Percentiles rank a stretch among this genome's conserved stretches.
Conservation (phyloP, 1,139 yeast species). For the Wickerhamiella infanticola region DNA sequence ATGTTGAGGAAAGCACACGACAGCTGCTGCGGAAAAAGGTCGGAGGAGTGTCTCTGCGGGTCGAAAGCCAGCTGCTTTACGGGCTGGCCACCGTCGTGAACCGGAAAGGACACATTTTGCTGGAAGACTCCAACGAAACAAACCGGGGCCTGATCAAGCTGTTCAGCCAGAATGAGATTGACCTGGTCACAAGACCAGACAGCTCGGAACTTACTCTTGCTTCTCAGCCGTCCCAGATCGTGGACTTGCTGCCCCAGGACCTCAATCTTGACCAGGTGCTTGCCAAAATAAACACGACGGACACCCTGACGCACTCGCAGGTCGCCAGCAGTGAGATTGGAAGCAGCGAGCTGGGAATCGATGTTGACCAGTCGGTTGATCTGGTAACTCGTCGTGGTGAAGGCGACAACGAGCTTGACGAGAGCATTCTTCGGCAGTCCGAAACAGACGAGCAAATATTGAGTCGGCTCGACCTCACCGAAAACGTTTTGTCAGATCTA, state of each 20-base stretch:
- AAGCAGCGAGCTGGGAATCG: slow-evolving; percentile 15
- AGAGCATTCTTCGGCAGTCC: slow-evolving; percentile 65
- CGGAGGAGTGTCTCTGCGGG: slow-evolving; percentile 56
- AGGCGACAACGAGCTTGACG: slow-evolving; percentile 43
- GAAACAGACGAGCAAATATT: slow-evolving; percentile 3
- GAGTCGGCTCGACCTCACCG: background rate
- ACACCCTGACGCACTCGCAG: slow-evolving; percentile 17
- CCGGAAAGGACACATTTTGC: slow-evolving; percentile 66
- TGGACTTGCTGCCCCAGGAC: background rate
- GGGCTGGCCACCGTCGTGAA: slow-evolving; percentile 86
- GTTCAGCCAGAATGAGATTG: background rate
- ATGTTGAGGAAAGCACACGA: slow-evolving; percentile 52
- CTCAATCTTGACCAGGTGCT: background rate
- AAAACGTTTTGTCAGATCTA: background rate
- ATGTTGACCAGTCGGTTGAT: slow-evolving; percentile 34
- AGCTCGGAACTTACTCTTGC: background rate
- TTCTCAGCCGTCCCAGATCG: background rate
- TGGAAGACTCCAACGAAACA: slow-evolving; percentile 76
- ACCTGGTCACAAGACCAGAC: background rate
- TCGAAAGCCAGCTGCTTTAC: slow-evolving; percentile 75
- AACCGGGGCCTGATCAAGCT: slow-evolving; percentile 31
- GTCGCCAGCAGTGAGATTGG: background rate
- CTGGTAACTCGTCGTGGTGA: slow-evolving; percentile 32
- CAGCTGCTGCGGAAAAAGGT: slow-evolving; percentile 30
- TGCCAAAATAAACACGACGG: background rate